phyloP scores from a whole-genome alignment of 305 asterid genomes.

The Petunia hybrid region DNA sequence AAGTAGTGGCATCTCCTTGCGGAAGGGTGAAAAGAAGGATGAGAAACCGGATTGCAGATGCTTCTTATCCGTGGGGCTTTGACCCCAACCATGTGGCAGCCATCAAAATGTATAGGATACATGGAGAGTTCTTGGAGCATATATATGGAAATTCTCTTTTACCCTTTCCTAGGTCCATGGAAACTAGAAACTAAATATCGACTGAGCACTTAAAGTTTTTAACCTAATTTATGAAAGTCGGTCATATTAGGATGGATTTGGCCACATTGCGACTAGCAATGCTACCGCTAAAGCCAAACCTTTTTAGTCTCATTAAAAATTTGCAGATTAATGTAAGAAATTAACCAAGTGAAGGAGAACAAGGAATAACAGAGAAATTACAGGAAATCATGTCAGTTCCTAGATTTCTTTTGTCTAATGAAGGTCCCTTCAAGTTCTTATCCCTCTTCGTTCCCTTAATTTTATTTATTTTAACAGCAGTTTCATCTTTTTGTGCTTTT shows the following conservation, averaged over 20 bases:
- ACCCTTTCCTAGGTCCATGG: slow-evolving; percentile 16
- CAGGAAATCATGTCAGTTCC: background rate
- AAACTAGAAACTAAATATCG: background rate
- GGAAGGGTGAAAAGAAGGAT: slow-evolving; percentile 25
- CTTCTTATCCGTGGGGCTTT: background rate
- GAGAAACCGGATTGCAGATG: background rate
- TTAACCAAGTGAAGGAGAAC: background rate
- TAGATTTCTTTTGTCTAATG: background rate
- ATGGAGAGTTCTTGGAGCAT: background rate
- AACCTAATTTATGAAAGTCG: background rate
- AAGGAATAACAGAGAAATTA: background rate
- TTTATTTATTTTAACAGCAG: background rate
- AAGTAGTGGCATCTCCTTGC: slow-evolving; percentile 8
- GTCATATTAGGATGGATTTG: background rate
- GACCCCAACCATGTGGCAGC: background rate
- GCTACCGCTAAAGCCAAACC: slow-evolving; percentile 11
- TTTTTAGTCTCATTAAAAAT: background rate
- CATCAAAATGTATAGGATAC: background rate
- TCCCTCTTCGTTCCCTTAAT: background rate
- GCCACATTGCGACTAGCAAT: slow-evolving; percentile 2
- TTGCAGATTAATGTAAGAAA: slow-evolving; percentile 4
- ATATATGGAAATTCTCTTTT: background rate
- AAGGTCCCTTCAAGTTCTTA: background rate
- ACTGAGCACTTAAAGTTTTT: background rate
- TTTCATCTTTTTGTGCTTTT: background rate